Percentiles rank a stretch among this genome's conserved stretches.
phyloP scores from a whole-genome alignment of 495 filamentous ascomycete species.

The Lophium mytilinum region DNA sequence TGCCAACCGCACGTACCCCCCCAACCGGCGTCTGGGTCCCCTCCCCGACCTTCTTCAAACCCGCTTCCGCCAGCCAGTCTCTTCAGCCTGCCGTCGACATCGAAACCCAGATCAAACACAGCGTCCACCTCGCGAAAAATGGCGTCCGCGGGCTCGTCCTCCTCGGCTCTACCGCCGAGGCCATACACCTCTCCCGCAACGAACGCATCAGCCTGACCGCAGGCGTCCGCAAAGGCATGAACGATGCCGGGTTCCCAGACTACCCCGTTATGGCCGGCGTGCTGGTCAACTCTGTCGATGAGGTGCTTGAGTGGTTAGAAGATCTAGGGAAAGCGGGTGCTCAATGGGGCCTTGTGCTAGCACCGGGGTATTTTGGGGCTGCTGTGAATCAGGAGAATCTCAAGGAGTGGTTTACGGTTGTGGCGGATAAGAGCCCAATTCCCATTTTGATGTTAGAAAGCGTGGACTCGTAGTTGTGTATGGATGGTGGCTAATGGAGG shows the following conservation, averaged over 20 bases:
- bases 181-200: conserved; percentile 51
- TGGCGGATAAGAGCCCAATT: conserved; percentile 46
- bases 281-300: conserved; percentile 53
- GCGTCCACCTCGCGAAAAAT: conserved; percentile 51
- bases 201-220: conserved; percentile 52
- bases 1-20: conserved; percentile 14
- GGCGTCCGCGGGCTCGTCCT: conserved; percentile 59
- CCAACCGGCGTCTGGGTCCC: conserved; percentile 40
- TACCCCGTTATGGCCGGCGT: conserved; percentile 65
- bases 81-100: conserved; percentile 44
- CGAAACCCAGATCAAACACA: conserved; percentile 49
- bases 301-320: conserved; percentile 51
- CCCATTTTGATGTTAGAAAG: conserved; percentile 46
- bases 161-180: conserved; percentile 62
- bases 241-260: conserved; percentile 47
- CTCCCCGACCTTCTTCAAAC: conserved; percentile 46
- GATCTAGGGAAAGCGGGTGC: conserved; percentile 52
- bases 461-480: neutral
- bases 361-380: conserved; percentile 54
- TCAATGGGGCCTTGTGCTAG: conserved; percentile 54
- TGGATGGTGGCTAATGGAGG: neutral
- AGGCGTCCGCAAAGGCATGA: conserved; percentile 41
- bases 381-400: conserved; percentile 41
- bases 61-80: conserved; percentile 29
- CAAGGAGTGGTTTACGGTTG: conserved; percentile 44